Evolutionary conservation across 179 eudicot genomes (phyloP).

Genomic region (Silene vulgaris): DNA sequence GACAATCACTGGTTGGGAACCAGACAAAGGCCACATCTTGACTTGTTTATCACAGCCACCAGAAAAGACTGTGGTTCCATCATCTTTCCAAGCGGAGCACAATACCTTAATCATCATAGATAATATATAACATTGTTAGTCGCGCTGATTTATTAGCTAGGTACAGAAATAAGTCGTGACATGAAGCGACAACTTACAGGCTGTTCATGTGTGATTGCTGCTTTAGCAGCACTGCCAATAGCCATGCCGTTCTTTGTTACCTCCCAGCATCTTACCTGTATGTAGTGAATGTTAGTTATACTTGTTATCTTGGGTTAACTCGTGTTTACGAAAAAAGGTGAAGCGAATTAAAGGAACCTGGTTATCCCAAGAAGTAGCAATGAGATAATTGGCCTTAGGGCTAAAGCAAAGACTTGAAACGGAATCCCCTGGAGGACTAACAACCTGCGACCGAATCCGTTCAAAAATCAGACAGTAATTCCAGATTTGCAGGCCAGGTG

Average conservation of each 20-base stretch:
- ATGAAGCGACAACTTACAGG: conserved; percentile 44
- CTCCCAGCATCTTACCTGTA: conserved; percentile 93
- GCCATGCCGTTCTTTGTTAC: conserved; percentile 50
- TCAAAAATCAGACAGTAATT: background rate
- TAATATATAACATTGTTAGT: background rate
- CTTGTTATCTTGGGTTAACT: too few relatives aligned
- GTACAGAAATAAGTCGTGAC: background rate
- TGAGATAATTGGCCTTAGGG: conserved; percentile 73
- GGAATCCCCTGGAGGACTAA: conserved; percentile 69
- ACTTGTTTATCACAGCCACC: conserved; percentile 98
- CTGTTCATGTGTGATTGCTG: conserved; percentile 75
- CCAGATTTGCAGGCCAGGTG: background rate
- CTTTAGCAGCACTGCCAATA: conserved; percentile 58
- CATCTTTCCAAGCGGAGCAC: conserved; percentile 95
- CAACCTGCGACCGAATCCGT: conserved; percentile 37
- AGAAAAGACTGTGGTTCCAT: conserved; percentile 84
- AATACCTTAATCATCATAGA: conserved; percentile 41
- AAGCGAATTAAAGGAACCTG: conserved; percentile 45
- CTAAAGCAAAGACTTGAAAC: conserved; percentile 78
- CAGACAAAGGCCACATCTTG: conserved; percentile 90
- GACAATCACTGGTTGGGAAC: conserved; percentile 68
- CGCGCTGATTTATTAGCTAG: background rate
- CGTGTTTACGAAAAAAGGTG: background rate
- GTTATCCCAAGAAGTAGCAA: conserved; percentile 93
- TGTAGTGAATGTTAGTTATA: conserved; percentile 12